Evolutionary conservation across 2,329 filamentous ascomycete species (phyloP), one percentile per base, ranked within the genome.

Genomic region (Alternaria angustiovoidea): DNA sequence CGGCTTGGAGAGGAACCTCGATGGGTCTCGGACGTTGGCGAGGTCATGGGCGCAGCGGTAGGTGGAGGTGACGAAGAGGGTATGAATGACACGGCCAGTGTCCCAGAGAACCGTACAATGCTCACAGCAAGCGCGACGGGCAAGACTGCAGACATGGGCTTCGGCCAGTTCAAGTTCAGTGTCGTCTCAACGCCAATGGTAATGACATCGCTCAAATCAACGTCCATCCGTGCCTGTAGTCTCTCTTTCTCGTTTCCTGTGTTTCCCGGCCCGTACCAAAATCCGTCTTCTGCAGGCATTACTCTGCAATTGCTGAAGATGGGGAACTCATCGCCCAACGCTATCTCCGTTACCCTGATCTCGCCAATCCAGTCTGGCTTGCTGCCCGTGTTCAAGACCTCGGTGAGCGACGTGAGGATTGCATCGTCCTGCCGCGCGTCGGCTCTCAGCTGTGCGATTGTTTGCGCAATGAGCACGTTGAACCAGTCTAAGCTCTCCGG

Each of bases 301-400:
- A 99, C 91, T 60, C 95, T 89, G 75, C 95, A 98, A 78, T 99
- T 99, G 82, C 94, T 97, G 79, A 99, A 96, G 54, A 99, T 99
- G 28, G 95, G 95, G 66, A 98, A 99, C 72, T 99, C 95, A 72
- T 99, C 95, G 30, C 95, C 95, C 5, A 99, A 83, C 51, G 91
- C 96, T 61, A 99, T 88, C 80, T 99, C 94, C 2, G 94, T 97
- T 54, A 99, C 92, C 26, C 89, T 90, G 64, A 99, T 98, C 74
- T 95, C 91, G 76, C 96, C 94, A 32, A 99, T 84, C 78, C 96
- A 99, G 66, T 94, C 91, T 0, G 95, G 95, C 56, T 95, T 91
- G 44, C 89, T 89, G 11, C 87, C 86, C n/a, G 94, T 91, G 72
- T 99, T 99, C 57, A 99, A 84, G 0, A 94, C 87, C 54, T 92